Conservation (phyloP, 2,329 filamentous ascomycete genomes). For the Penicillium sp. region DNA sequence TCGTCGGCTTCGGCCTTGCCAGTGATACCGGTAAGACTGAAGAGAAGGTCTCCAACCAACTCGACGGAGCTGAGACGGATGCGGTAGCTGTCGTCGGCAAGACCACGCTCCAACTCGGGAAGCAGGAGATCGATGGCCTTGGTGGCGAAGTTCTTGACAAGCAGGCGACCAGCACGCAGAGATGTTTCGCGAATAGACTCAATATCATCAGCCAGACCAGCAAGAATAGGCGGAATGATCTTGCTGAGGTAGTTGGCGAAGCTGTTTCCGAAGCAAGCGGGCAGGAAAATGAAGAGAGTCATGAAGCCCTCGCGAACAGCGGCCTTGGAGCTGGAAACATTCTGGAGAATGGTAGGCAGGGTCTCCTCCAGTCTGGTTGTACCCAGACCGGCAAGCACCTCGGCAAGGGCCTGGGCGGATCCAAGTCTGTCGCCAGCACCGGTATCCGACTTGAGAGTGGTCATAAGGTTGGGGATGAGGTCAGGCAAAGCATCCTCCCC, state of each 20-base stretch:
- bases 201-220: conserved; percentile 91
- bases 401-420: conserved; percentile 92
- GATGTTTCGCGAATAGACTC: conserved; percentile 98
- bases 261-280: conserved; percentile 98
- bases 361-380: conserved; percentile 94
- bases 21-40: conserved; percentile 95
- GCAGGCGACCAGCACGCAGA: conserved; percentile 84
- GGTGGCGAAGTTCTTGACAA: conserved; percentile 98
- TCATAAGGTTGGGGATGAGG: conserved; percentile 96
- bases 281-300: conserved; percentile 98
- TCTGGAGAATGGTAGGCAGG: conserved; percentile 92
- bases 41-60: conserved; percentile 91
- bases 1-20: conserved; percentile 79
- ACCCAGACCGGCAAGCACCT: conserved; percentile 92
- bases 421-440: conserved; percentile 94
- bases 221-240: conserved; percentile 93
- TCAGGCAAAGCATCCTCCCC: conserved; percentile 96
- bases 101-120: conserved; percentile 90
- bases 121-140: conserved; percentile 92
- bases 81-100: conserved; percentile 96
- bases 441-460: conserved; percentile 95
- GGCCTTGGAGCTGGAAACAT: conserved; percentile 87
- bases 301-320: conserved; percentile 97
- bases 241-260: conserved; percentile 94
- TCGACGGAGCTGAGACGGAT: conserved; percentile 98